Conservation (phyloP, 805 yeast species). For the Barnettozyma populi region DNA sequence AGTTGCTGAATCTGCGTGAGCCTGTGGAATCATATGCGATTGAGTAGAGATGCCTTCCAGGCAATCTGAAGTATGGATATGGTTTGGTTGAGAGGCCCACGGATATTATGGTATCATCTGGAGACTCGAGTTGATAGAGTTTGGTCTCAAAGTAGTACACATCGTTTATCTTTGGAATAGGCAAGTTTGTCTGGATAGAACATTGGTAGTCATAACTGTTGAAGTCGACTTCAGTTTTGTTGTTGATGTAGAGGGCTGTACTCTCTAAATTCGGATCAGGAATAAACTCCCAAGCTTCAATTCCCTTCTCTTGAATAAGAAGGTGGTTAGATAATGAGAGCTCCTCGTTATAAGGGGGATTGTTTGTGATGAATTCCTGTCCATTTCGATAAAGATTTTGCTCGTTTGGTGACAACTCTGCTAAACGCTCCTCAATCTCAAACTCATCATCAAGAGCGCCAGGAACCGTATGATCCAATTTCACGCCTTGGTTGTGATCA, state of each 20-base stretch:
- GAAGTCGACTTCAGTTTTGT: conserved; percentile 27
- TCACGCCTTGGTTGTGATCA: conserved; percentile 8
- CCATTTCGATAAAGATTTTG: conserved; percentile 41
- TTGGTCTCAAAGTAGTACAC: conserved; percentile 48
- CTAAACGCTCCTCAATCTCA: conserved; percentile 49
- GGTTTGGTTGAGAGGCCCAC: conserved; percentile 84
- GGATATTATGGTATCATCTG: conserved; percentile 47
- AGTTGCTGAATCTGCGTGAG: conserved; percentile 69
- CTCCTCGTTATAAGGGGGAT: conserved; percentile 19
- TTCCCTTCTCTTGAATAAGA: conserved; percentile 73
- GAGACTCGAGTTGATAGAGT: conserved; percentile 61
- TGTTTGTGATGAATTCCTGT: conserved; percentile 28
- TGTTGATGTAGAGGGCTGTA: conserved; percentile 49
- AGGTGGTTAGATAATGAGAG: conserved; percentile 27
- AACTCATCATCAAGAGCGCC: conserved; percentile 50
- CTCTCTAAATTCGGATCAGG: conserved; percentile 39
- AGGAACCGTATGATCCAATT: conserved; percentile 33
- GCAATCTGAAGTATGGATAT: conserved; percentile 88
- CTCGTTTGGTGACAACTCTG: conserved; percentile 46
- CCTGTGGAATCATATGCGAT: conserved; percentile 88
- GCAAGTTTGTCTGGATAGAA: conserved; percentile 44
- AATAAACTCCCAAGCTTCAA: conserved; percentile 75
- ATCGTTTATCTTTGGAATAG: conserved; percentile 40
- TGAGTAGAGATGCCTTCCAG: conserved; percentile 85
- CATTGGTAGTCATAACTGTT: conserved; percentile 33